phyloP scores from a whole-genome alignment of 345 rosid species.

The Aurinia saxatilis region DNA sequence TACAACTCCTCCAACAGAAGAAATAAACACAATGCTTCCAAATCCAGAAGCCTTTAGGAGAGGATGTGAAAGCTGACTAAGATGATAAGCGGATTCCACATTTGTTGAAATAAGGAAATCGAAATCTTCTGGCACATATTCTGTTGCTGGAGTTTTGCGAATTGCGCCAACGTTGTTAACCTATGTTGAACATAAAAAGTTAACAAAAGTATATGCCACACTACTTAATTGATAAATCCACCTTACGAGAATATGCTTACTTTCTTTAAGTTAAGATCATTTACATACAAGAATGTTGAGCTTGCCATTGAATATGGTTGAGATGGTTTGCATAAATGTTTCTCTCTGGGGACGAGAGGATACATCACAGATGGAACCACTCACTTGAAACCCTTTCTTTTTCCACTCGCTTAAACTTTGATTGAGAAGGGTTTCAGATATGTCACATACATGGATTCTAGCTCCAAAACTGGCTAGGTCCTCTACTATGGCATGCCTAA shows the following conservation, averaged over 20 bases:
- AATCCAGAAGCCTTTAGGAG: conserved; percentile 2
- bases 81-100: conserved; percentile 12
- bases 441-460: neutral
- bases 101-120: conserved; percentile 3
- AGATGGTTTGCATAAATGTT: conserved; percentile 5
- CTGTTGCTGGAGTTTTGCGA: neutral
- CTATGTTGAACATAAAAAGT: neutral
- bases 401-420: conserved; percentile 15
- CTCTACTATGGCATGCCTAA: conserved; percentile 5
- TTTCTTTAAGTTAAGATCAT: neutral
- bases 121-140: neutral
- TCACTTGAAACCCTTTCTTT: conserved; percentile 16
- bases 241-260: neutral
- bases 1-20: conserved; percentile 8
- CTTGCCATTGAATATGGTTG: neutral
- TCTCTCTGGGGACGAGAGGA: conserved; percentile 14
- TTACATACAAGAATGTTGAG: conserved; percentile 16
- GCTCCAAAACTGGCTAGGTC: neutral
- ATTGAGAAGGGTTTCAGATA: neutral
- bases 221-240: neutral
- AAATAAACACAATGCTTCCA: conserved; percentile 11
- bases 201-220: too few species aligned
- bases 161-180: neutral
- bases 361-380: conserved; percentile 18
- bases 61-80: conserved; percentile 19